Evolutionary conservation across 768 basidiomycete species (phyloP).

Genomic region (Mycena galopus): DNA sequence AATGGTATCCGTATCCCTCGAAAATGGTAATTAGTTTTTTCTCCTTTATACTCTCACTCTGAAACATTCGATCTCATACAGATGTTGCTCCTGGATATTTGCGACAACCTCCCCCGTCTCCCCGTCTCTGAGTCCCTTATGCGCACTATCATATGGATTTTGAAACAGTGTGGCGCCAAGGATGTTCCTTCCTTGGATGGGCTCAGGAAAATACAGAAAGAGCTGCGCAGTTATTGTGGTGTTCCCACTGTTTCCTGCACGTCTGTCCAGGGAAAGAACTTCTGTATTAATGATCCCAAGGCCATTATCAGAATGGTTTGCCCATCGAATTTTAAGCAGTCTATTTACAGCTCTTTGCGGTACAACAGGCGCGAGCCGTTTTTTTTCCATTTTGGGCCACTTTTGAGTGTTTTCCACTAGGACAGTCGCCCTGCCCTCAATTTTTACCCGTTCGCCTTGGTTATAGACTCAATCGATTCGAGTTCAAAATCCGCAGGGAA

Average conservation of each 20-base stretch:
- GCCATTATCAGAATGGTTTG: constrained; percentile 32
- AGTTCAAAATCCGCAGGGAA: too few relatives aligned
- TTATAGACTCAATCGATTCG: too few relatives aligned
- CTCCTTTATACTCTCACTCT: too few relatives aligned
- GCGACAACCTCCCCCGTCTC: constrained; percentile 39
- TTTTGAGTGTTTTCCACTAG: too few relatives aligned
- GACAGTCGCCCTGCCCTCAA: too few relatives aligned
- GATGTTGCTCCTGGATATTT: constrained; percentile 40
- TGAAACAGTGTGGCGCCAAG: constrained; percentile 33
- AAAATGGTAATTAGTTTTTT: constrained; percentile 8
- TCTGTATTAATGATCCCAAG: too few relatives aligned
- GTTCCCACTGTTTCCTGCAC: constrained; percentile 22
- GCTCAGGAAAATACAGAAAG: constrained; percentile 27
- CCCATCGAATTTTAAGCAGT: too few relatives aligned
- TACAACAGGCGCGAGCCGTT: too few relatives aligned
- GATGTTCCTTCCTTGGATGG: constrained; percentile 38
- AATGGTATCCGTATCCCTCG: constrained; percentile 20
- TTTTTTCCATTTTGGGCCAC: too few relatives aligned
- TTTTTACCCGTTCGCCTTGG: too few relatives aligned
- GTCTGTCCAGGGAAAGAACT: constrained; percentile 32
- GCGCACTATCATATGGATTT: constrained; percentile 35
- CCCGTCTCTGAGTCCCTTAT: constrained; percentile 35
- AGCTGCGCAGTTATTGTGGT: background rate
- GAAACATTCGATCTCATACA: background rate
- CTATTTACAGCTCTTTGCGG: too few relatives aligned